Percentiles rank a stretch among this genome's conserved stretches.
These are phyloP conservation scores for Dactylorhiza incarnata DNA, from an alignment of 106 monocot species.

Conservation along the genomic window DNA sequence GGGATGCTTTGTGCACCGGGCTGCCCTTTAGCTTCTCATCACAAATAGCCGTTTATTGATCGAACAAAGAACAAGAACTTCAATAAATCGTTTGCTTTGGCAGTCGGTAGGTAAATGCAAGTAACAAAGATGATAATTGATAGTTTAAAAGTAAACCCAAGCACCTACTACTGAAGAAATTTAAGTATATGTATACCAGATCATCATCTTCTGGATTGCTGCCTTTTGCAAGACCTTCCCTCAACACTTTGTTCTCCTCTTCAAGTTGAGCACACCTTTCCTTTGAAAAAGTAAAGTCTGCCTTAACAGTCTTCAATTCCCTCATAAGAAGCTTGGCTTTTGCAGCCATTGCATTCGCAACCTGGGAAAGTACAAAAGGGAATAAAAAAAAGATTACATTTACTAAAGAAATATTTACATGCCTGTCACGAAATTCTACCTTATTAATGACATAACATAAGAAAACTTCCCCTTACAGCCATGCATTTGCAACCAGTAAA, in stretches of 20 bases:
- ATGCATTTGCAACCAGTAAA: conserved; percentile 87
- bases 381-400: not conserved
- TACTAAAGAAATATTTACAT: too few species aligned
- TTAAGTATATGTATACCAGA: conserved; percentile 28
- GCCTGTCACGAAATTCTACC: too few species aligned
- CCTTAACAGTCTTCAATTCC: conserved; percentile 84
- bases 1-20: too few species aligned
- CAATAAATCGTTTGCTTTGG: not conserved
- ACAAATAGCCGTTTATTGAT: not conserved
- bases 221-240: conserved; percentile 63
- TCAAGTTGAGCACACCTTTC: conserved; percentile 80
- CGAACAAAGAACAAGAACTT: not conserved
- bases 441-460: conserved; percentile 11
- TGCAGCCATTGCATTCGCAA: conserved; percentile 92
- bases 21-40: not conserved
- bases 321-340: conserved; percentile 82
- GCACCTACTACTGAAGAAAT: not conserved
- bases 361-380: conserved; percentile 27
- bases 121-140: not conserved
- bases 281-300: conserved; percentile 81
- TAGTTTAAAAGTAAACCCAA: not conserved
- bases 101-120: not conserved
- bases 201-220: conserved; percentile 72
- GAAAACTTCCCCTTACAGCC: conserved; percentile 87
- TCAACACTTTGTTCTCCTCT: conserved; percentile 75